Evolutionary conservation across 73 alveolate species (phyloP), one percentile per base, ranked within the genome.

Genomic region (Paramecium sonneborni): DNA sequence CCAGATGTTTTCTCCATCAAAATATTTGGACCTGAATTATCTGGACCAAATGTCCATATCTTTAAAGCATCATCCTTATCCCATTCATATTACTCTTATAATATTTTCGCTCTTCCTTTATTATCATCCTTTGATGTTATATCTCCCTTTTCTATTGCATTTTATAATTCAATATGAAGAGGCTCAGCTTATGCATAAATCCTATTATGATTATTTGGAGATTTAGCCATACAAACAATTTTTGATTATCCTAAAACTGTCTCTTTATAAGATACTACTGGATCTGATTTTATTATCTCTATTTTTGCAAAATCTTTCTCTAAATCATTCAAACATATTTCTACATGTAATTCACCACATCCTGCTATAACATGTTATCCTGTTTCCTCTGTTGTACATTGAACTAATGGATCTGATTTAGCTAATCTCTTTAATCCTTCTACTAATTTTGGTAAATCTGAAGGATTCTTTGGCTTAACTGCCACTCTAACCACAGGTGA

Each of bases 181-280:
- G 99, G 99, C 93, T 93, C 96, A 20, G 99, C 98, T 79, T 58
- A 58, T 58, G 92, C 97, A 93, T 84, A 96, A 91, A 97, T 87
- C 94, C 99, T 97, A 98, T 98, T 98, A 94, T 97, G 99, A 98
- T 98, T 98, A 98, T 98, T 98, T 21, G 99, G 99, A 21, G 99
- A 98, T 95, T 97, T 98, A 92, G 99, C 95, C 93, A 98, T 95
- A 94, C 99, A 97, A 35, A 95, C 92, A 92, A 89, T 92, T 92
- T 67, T 79, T 44, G 99, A 97, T 57, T 62, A 69, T 21, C 92
- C 96, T 24, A 95, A 57, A 28, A 98, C 99, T 10, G 99, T 98
- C 93, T 98, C 99, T 89, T 97, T 97, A 97, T 97, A 98, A 26
- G 99, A 93, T 94, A 98, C 99, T 96, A 97, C 98, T 21, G 99